Percentiles rank a stretch among this genome's conserved stretches.
Conservation (phyloP, 2,329 filamentous ascomycete species). For the Laburnicola sp. region DNA sequence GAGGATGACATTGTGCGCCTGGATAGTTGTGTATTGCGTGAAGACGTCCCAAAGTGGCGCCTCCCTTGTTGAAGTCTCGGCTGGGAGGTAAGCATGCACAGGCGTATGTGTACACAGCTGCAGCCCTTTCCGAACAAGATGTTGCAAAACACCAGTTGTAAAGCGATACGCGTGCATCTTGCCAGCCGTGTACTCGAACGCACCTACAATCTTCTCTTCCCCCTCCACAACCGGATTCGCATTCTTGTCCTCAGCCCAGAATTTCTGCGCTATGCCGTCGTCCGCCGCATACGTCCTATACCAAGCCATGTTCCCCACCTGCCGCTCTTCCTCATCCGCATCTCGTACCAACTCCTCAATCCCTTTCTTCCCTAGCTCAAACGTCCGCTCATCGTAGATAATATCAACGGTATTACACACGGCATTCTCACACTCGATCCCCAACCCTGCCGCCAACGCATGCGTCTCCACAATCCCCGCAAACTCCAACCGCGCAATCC, state of each 20-base stretch:
- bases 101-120: conserved; percentile 35
- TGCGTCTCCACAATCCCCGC: conserved; percentile 59
- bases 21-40: conserved; percentile 25
- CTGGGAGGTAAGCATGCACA: conserved; percentile 24
- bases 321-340: conserved; percentile 27
- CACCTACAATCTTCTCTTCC: conserved; percentile 29
- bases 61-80: neutral
- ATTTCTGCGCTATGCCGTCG: conserved; percentile 19
- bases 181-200: conserved; percentile 40
- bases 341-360: conserved; percentile 29
- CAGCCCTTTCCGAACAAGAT: conserved; percentile 33
- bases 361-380: conserved; percentile 30
- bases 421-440: conserved; percentile 51
- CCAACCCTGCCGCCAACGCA: conserved; percentile 54
- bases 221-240: conserved; percentile 16
- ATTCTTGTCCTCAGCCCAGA: conserved; percentile 25
- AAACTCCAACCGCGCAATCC: conserved; percentile 47
- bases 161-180: conserved; percentile 40
- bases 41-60: conserved; percentile 12
- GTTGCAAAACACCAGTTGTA: conserved; percentile 28
- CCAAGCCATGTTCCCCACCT: conserved; percentile 30
- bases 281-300: conserved; percentile 28
- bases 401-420: conserved; percentile 61
- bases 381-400: conserved; percentile 53
- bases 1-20: conserved; percentile 26